Evolutionary conservation across 129 eudicot genomes (phyloP), one percentile per base, ranked within the genome.

Genomic region (Artemisia tridentata): DNA sequence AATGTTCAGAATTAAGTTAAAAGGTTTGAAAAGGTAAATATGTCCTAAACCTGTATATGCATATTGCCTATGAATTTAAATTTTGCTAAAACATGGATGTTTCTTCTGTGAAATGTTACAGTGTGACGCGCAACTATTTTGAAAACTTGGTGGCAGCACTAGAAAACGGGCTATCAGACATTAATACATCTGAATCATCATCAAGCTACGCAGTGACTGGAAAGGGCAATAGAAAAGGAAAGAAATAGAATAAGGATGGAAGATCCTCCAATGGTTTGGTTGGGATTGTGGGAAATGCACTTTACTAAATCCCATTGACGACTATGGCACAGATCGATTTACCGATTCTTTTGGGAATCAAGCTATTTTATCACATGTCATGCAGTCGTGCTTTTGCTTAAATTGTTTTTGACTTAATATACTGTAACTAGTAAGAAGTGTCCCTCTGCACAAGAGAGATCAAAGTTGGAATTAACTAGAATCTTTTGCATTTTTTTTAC

Each of bases 1-100:
- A 64, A 73, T 72, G 11, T 86, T 82, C 52, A 85, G 86, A 8
- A 72, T 86, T 7, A 89, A 86, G 81, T 80, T 89, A 11, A 78
- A 81, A 65, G 83, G 85, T 47, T 67, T 89, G 53, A 89, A 93
- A 8, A 79, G 83, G 47, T 86, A 80, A 29, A 7, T 52, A 10
- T 7, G 9, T 11, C 10, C 16, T 20, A 0, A 50, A 50, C 10
- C n/a, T 16, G 14, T 8, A 7, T 25, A 16, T 34, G 9, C 67
- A 14, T 62, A 61, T 29, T 38, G 27, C 8, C 8, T 71, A 70
- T 29, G 69, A 70, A 38, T 75, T 69, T 53, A 31, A 49, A 31
- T 16, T n/a, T 31, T 69, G 20, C 52, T 69, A 69, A 53, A 31
- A 34, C 29, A 34, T 34, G 3, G 51, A 68, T 2, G 3, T 34